Base-by-base conservation (phyloP, 371 early-diverging fungal genomes). In the Apophysomyces sp. region DNA sequence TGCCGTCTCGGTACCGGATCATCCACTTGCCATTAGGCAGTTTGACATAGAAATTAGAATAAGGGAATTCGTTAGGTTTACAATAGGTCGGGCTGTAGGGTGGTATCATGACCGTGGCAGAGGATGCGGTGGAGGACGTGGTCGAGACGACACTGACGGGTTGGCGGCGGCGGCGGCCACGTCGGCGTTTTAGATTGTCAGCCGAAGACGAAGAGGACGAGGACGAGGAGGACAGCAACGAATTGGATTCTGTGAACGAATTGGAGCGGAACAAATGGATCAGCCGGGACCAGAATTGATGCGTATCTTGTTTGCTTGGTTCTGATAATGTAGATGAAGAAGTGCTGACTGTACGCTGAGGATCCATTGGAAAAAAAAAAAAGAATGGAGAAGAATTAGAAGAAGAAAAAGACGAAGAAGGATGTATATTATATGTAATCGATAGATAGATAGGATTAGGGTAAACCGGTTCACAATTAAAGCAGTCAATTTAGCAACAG, bases 51-150 rank as follows among this genome's bases (percentile, higher is more conserved):
- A 80, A 80, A 49, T 80, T 80, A 13, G 80, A 80, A 40, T 80
- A 80, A 44, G 80, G 80, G 18, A 80, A 80, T 8, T 77, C 73
- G 44, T 77, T 73, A 11, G 62, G 34, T 60, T 77, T 72, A 28
- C 66, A 69, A 24, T 77, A 77, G 5, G 80, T 80, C 18, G 80
- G 80, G 52, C 80, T 80, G 55, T 71, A 80, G 26, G 80, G 80
- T 18, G 80, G 80, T 51, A 80, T 67, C 53, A 69, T 52, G 40
- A 69, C 26, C 30, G 12, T 12, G 30, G 15, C 15, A 30, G 30
- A 15, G 51, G 49, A 21, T 16, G 49, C 6, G 8, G 41, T 7
- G 16, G n/a, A n/a, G 16, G 49, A 44, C 18, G 49, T 18, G 9
- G 21, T 44, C 1, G 49, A 44, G 4, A 21, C 49, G 4, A 44